phyloP scores from a whole-genome alignment of 2,329 filamentous ascomycete species.

The Thelonectria discophora region DNA sequence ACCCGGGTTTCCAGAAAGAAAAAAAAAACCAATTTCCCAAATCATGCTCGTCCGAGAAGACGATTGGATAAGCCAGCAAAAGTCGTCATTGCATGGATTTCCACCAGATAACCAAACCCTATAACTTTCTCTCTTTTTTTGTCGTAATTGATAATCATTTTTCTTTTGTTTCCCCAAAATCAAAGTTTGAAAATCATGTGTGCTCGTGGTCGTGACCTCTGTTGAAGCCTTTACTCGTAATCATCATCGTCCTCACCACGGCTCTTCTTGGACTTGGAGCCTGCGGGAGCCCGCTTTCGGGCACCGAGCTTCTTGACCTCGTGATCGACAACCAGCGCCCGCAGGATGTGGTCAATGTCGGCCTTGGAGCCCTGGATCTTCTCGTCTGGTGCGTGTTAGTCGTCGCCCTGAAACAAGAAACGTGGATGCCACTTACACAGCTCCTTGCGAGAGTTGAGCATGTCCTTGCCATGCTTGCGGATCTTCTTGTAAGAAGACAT shows the following conservation, averaged over 20 bases:
- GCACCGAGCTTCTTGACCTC: constrained; percentile 53
- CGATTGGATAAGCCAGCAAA: constrained; percentile 27
- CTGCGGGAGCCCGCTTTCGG: constrained; percentile 43
- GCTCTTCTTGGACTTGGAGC: constrained; percentile 39
- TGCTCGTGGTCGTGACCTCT: too few species aligned
- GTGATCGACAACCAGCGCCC: constrained; percentile 49
- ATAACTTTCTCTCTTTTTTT: constrained; percentile 6
- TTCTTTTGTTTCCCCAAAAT: constrained; percentile 26
- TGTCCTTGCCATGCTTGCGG: constrained; percentile 41
- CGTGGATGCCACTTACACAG: constrained; percentile 45
- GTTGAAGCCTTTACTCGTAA: constrained; percentile 31
- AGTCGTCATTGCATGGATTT: constrained; percentile 31
- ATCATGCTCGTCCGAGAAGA: constrained; percentile 23
- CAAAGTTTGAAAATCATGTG: constrained; percentile 30
- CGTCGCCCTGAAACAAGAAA: neutral
- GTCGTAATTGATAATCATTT: constrained; percentile 19
- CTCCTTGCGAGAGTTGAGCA: constrained; percentile 47
- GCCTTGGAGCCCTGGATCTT: constrained; percentile 44
- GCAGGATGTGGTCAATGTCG: constrained; percentile 47
- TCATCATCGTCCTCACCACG: constrained; percentile 42
- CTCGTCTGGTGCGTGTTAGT: constrained; percentile 44
- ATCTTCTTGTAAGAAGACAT: constrained; percentile 43
- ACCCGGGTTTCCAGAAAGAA: constrained; percentile 19
- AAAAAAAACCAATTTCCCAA: constrained; percentile 20
- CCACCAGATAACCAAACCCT: constrained; percentile 22